These are phyloP conservation scores for Boletus reticuloceps DNA, from an alignment of 768 basidiomycete genomes.

Conservation along the genomic window DNA sequence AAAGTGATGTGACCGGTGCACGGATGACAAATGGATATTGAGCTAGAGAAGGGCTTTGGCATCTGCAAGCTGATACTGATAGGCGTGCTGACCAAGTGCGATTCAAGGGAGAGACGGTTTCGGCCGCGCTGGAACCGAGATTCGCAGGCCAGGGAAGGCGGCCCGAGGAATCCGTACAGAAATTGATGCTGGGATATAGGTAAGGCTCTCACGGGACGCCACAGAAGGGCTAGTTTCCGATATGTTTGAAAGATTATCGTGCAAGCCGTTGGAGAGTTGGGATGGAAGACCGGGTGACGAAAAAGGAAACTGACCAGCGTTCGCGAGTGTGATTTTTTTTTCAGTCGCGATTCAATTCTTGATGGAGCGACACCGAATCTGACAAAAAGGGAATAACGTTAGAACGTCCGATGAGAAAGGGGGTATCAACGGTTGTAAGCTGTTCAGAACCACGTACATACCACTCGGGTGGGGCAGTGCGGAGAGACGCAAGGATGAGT, in stretches of 20 bases:
- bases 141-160: background rate
- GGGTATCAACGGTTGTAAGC: background rate
- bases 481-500: no score
- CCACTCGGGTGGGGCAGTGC: background rate
- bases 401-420: background rate
- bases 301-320: no score
- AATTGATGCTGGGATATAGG: background rate
- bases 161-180: background rate
- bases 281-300: no score
- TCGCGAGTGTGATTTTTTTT: no score
- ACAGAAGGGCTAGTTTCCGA: background rate
- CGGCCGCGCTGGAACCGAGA: background rate
- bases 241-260: no score
- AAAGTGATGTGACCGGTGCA: background rate
- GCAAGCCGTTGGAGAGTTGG: no score
- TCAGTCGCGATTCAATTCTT: no score
- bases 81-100: background rate
- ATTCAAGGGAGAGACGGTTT: background rate
- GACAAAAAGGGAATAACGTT: background rate
- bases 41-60: background rate
- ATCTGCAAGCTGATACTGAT: background rate
- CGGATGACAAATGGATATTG: constrained; percentile 4
- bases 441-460: background rate
- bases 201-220: constrained; percentile 7
- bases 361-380: no score